These are phyloP conservation scores for Phoma herbarum DNA, from an alignment of 2,329 filamentous ascomycete genomes.

Conservation along the genomic window DNA sequence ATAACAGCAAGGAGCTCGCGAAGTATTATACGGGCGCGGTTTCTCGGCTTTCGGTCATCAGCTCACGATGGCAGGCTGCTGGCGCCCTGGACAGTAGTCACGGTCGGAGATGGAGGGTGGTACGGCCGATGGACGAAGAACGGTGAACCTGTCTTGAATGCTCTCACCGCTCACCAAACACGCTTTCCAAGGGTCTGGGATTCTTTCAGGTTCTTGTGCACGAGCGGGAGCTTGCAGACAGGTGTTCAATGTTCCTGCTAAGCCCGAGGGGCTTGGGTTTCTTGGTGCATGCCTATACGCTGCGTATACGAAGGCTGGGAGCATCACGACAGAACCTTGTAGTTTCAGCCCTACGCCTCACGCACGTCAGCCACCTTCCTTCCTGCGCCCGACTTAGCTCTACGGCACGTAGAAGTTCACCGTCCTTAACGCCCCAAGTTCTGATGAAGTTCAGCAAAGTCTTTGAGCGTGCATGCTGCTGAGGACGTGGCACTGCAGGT, in stretches of 20 bases:
- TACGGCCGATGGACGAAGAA: conserved; percentile 23
- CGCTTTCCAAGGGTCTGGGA: background rate
- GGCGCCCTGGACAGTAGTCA: conserved; percentile 10
- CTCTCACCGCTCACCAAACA: conserved; percentile 12
- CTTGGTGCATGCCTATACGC: conserved; percentile 18
- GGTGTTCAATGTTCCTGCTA: conserved; percentile 12
- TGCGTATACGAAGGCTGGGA: conserved; percentile 20
- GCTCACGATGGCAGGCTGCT: conserved; percentile 19
- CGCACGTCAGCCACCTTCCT: conserved; percentile 18
- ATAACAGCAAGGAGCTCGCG: conserved; percentile 21
- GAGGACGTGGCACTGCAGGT: background rate
- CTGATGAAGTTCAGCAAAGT: background rate
- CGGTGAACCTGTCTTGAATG: conserved; percentile 17
- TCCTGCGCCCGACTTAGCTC: background rate
- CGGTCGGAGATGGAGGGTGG: conserved; percentile 11
- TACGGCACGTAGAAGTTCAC: background rate
- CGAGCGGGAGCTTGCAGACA: conserved; percentile 9
- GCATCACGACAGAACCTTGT: conserved; percentile 4
- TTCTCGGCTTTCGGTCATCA: conserved; percentile 12
- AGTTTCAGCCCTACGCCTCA: conserved; percentile 19
- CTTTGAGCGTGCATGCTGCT: background rate
- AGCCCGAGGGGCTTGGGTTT: conserved; percentile 9
- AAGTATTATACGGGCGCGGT: conserved; percentile 10
- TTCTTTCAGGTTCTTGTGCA: conserved; percentile 4
- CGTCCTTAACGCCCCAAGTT: background rate